Base-by-base conservation (phyloP, 2,329 filamentous ascomycete species). In the Herpotrichia juniperi region DNA sequence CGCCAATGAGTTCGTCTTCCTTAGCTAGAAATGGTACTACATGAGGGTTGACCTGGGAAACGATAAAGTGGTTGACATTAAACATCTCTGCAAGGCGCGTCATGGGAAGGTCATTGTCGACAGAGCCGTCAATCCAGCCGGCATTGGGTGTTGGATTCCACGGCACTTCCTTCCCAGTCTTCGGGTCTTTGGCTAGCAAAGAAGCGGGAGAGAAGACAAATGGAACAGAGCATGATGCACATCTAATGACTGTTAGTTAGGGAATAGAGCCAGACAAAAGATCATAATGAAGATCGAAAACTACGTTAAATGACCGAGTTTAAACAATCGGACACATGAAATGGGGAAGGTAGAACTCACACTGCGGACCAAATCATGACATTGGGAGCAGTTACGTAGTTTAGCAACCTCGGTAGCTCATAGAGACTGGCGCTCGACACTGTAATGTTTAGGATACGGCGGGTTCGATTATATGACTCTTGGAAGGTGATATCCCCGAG, bases 11-110 rank as follows among this genome's bases (percentile, higher is more conserved):
- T 22, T 82, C 81, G 54, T 91, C 89, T 51, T 96, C 90, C 59
- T 87, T 89, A 14, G 84, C 80, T 14, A 97, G 77, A 64, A 97
- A 96, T 0, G 91, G 91, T 0, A 96, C 85, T 8, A 97, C 90
- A 64, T 97, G 93, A 0, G 93, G 93, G 64, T 97, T 97, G 45
- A 97, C 92, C 71, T 97, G 93, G 0, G 92, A 96, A 16, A 97
- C 93, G 61, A 97, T 97, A 68, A 97, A 97, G 70, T 97, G 93
- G 67, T 97, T 97, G 69, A 97, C 93, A 67, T 97, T 96, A 79
- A 97, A 96, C 89, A 97, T 93, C 68, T 96, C 92, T 1, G 92
- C 87, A 14, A 97, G 80, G 1, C 91, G 85, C 17, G 88, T 91
- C 86, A 96, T 96, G 1, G 93, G 93, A 2, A 97, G 79, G 71